Evolutionary conservation across 331 rosid genomes (phyloP), one percentile per base, ranked within the genome.

Genomic region (Ulmus americana): DNA sequence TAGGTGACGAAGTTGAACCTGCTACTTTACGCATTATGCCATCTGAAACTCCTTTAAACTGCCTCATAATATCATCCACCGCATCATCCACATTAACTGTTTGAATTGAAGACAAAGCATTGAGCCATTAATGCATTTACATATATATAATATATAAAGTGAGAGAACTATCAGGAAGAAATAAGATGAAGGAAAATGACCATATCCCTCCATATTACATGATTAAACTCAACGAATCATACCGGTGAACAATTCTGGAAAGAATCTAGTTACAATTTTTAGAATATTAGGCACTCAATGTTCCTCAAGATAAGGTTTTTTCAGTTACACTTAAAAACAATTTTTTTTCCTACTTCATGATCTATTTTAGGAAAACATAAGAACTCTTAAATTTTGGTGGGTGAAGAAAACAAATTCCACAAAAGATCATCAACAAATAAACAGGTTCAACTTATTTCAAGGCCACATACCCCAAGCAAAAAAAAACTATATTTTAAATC

Each of bases 51-150:
- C 90, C 99, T 82, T 84, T 87, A 73, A 94, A 90, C 74, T 94
- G 99, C 50, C 96, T 86, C 64, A 90, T 91, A 73, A 90, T 87
- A 76, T 90, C 97, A 75, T 94, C 99, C 84, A 87, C 79, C 39
- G 99, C 99, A 75, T 84, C 97, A 73, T 94, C 99, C 67, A 90
- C 95, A 60, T 85, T 90, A 64, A 94, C 99, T 94, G 91, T 65
- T 65, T 48, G 22, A 69, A 50, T 45, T 64, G 56, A 55, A 68
- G 38, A 47, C 38, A 4, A 14, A 58, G 13, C 13, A 61, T 47
- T 39, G 16, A 57, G n/a, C 59, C 12, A 22, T 7, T 52, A 42
- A 64, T 53, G 67, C 14, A 60, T 63, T 38, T 47, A 22, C 22
- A 6, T 3, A 28, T 28, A 2, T 28, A 13, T 42, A 28, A 14